Evolutionary conservation across 345 rosid species (phyloP), one percentile per base, ranked within the genome.

Genomic region (Schrenkiella parvula): DNA sequence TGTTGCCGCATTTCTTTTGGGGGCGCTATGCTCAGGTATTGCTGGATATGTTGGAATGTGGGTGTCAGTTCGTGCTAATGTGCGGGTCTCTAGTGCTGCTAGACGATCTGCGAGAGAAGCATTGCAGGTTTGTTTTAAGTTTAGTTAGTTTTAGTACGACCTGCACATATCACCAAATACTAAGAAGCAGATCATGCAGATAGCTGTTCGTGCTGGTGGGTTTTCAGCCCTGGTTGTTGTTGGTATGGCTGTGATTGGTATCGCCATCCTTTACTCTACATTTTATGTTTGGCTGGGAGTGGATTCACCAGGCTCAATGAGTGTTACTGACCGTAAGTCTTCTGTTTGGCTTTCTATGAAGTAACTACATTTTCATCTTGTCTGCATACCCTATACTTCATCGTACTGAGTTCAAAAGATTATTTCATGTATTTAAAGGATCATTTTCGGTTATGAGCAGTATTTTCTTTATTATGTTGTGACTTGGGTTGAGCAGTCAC

Each of bases 51-150:
- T 92, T 78, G 98, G 99, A 48, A 95, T 95, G 99, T 95, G 98
- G 99, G 99, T 95, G 52, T 95, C 99, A 14, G 99, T 95, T 53
- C 98, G 99, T 79, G 99, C 99, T 78, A 95, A 95, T 80, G 99
- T 95, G 69, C 88, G 99, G 71, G 98, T 95, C 62, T 84, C 99
- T 52, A 89, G 99, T 83, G 98, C 99, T 46, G 99, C 99, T 51
- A 89, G 97, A 76, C 88, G 99, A 69, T 95, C 99, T 67, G 96
- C 98, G 21, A 89, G 98, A 84, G 99, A 95, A 83, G 99, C 98
- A 46, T 78, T 95, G 88, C 99, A 95, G 98, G 99, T 95, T 75
- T 60, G 58, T 31, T 57, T 70, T 47, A 47, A 44, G n/a, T 68
- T 65, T 15, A 26, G 53, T 31, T 18, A 70, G 50, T 81, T 67